Percentiles rank a stretch among this genome's conserved stretches.
Evolutionary conservation across 1,284 basidiomycete genomes (phyloP).

Genomic region (Mycena citricolor): DNA sequence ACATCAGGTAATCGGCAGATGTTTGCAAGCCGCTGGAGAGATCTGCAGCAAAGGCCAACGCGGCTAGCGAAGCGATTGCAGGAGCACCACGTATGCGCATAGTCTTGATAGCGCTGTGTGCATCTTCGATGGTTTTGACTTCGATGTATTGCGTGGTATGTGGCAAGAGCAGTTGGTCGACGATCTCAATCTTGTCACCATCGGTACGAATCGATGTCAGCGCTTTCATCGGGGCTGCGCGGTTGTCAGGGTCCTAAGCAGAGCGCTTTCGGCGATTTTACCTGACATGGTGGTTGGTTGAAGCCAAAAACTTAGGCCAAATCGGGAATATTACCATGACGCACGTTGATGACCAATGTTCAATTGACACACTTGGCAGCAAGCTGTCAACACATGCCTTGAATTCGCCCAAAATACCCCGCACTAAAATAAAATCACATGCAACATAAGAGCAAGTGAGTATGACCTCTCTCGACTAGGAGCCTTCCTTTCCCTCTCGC

Average conservation of each 20-base stretch:
- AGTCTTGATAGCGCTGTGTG: conserved; percentile 87
- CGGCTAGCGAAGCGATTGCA: conserved; percentile 89
- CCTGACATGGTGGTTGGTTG: conserved; percentile 2
- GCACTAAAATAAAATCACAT: not conserved
- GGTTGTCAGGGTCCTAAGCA: conserved; percentile 9
- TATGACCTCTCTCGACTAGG: not conserved
- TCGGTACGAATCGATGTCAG: conserved; percentile 67
- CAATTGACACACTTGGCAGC: too few species aligned
- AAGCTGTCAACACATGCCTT: too few species aligned
- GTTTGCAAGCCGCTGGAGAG: conserved; percentile 47
- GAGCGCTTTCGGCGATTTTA: not conserved
- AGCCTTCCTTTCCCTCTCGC: not conserved
- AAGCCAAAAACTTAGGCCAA: too few species aligned
- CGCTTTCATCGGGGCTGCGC: conserved; percentile 18
- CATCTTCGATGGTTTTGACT: conserved; percentile 74
- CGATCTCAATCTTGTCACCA: conserved; percentile 73
- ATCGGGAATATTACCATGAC: too few species aligned
- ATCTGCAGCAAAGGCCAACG: conserved; percentile 72
- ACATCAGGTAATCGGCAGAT: conserved; percentile 50
- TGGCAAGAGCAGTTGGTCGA: conserved; percentile 83
- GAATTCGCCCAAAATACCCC: too few species aligned
- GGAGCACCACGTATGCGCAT: conserved; percentile 96
- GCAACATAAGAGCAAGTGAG: not conserved
- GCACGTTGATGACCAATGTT: too few species aligned
- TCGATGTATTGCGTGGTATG: conserved; percentile 75